phyloP scores from a whole-genome alignment of 2,329 filamentous ascomycete species.

The Pezicula carpinea region DNA sequence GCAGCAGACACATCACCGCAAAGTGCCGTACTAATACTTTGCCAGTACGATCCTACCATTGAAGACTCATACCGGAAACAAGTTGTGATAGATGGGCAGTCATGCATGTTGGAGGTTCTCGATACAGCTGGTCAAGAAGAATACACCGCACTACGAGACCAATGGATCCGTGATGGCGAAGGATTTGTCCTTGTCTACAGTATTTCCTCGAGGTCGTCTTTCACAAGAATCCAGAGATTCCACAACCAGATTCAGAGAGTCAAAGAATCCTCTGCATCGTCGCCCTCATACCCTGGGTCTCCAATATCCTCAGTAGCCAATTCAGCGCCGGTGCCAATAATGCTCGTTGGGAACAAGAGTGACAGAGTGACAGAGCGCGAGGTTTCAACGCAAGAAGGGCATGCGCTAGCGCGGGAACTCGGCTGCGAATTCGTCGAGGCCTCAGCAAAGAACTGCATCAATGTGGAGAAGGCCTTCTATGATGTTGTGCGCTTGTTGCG shows the following conservation, averaged over 20 bases:
- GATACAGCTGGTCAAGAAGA: conserved; percentile 98
- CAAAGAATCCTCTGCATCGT: conserved; percentile 81
- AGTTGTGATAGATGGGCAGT: conserved; percentile 88
- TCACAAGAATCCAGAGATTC: conserved; percentile 90
- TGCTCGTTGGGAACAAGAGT: conserved; percentile 98
- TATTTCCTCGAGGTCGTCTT: conserved; percentile 94
- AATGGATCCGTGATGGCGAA: conserved; percentile 98
- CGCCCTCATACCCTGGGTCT: conserved; percentile 72
- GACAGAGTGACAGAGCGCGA: conserved; percentile 94
- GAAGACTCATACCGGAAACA: conserved; percentile 86
- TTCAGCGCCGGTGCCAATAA: conserved; percentile 73
- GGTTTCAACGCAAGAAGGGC: conserved; percentile 93
- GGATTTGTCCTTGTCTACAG: conserved; percentile 98
- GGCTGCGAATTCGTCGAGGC: conserved; percentile 97
- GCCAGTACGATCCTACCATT: conserved; percentile 73
- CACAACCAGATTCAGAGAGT: conserved; percentile 96
- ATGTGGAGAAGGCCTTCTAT: conserved; percentile 97
- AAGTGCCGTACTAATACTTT: conserved; percentile 14
- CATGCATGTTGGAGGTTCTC: conserved; percentile 95
- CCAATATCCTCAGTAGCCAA: conserved; percentile 53
- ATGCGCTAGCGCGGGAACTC: conserved; percentile 83
- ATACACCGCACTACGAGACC: conserved; percentile 92
- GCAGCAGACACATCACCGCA: not conserved
- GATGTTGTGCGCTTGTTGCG: conserved; percentile 91
- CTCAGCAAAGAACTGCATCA: conserved; percentile 96